Conservation (phyloP, 2,329 filamentous ascomycete species). For the Aspergillus pseudoglaucus region DNA sequence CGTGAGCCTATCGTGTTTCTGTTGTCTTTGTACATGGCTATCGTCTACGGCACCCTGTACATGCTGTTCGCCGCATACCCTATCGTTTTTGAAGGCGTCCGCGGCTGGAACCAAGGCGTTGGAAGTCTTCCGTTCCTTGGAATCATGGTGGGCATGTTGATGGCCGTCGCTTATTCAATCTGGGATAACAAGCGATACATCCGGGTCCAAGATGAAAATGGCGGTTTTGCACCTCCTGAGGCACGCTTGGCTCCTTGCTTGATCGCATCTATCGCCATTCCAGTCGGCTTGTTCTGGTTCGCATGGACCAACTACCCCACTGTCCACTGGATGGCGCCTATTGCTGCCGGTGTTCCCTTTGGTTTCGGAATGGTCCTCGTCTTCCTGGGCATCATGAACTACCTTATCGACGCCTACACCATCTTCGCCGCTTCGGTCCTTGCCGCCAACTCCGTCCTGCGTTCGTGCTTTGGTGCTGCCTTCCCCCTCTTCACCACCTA, state of each 20-base stretch:
- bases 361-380: slow-evolving; percentile 39
- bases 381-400: slow-evolving; percentile 37
- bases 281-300: slow-evolving; percentile 54
- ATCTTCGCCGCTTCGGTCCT: slow-evolving; percentile 39
- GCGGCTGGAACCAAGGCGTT: slow-evolving; percentile 43
- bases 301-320: slow-evolving; percentile 51
- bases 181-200: slow-evolving; percentile 37
- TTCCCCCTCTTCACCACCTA: slow-evolving; percentile 44
- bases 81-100: slow-evolving; percentile 42
- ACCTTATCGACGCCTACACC: slow-evolving; percentile 39
- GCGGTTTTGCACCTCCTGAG: slow-evolving; percentile 57
- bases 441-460: slow-evolving; percentile 41
- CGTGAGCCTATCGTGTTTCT: slow-evolving; percentile 47
- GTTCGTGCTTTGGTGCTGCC: slow-evolving; percentile 41
- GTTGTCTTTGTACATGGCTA: slow-evolving; percentile 46
- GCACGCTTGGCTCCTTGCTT: slow-evolving; percentile 48
- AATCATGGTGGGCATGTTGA: slow-evolving; percentile 38
- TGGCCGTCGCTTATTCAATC: slow-evolving; percentile 36
- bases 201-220: slow-evolving; percentile 37
- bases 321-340: slow-evolving; percentile 34
- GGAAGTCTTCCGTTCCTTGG: slow-evolving; percentile 45
- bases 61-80: slow-evolving; percentile 50
- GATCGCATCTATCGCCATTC: slow-evolving; percentile 46
- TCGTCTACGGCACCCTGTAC: slow-evolving; percentile 48
- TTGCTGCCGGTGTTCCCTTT: slow-evolving; percentile 33